phyloP scores from a whole-genome alignment of 163 green algal species.

The Prototheca stagnorum region DNA sequence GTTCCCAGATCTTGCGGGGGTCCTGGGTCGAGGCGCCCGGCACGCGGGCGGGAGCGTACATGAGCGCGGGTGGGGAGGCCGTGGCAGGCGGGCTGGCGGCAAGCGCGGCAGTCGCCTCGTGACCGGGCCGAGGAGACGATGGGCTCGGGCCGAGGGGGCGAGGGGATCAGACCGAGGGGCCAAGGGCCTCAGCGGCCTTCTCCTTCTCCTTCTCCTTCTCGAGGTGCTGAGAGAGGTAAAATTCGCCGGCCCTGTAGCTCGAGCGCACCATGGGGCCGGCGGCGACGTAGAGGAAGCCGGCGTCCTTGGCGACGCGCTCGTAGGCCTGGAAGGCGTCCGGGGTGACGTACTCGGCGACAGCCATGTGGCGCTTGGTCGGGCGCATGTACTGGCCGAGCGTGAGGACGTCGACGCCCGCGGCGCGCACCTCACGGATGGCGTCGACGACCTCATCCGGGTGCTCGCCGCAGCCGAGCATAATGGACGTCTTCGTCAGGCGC shows the following conservation, averaged over 20 bases:
- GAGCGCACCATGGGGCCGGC: constrained; percentile 81
- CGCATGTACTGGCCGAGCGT: constrained; percentile 99
- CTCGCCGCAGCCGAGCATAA: constrained; percentile 96
- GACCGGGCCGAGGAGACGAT: too few species aligned
- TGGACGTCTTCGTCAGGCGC: constrained; percentile 76
- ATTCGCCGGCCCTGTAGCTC: constrained; percentile 84
- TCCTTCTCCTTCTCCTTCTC: neutral
- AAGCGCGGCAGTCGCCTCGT: too few species aligned
- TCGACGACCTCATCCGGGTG: constrained; percentile 62
- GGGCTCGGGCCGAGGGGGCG: too few species aligned
- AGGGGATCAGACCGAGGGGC: too few species aligned
- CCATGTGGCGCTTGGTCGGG: constrained; percentile 92
- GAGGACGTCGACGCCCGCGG: constrained; percentile 69
- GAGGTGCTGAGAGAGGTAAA: constrained; percentile 16
- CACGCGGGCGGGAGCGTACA: too few species aligned
- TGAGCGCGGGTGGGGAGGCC: too few species aligned
- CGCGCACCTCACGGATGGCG: constrained; percentile 17
- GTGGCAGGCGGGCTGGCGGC: too few species aligned
- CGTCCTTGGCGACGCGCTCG: constrained; percentile 38
- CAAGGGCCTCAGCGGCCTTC: too few species aligned
- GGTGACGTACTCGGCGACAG: constrained; percentile 89
- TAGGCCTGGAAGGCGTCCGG: constrained; percentile 80
- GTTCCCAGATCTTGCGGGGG: too few species aligned
- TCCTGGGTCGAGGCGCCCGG: too few species aligned
- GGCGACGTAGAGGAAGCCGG: constrained; percentile 92